Evolutionary conservation across 495 filamentous ascomycete species (phyloP), one percentile per base, ranked within the genome.

Genomic region (Recurvomyces mirabilis): DNA sequence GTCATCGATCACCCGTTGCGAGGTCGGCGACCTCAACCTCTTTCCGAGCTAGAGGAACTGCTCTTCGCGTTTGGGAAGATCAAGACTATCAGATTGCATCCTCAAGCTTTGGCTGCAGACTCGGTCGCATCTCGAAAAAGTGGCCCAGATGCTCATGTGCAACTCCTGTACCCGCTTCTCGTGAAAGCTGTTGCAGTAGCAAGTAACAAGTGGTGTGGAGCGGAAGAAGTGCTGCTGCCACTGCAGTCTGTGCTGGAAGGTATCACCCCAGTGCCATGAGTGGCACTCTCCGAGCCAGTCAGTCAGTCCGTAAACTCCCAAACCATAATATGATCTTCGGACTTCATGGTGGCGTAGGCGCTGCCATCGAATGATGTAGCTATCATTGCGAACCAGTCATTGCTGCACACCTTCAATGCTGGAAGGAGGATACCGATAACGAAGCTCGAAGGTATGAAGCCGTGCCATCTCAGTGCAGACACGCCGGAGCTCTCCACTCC

Each of bases 1-100:
- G 80, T 89, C 34, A 82, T 87, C 4, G 91, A 98, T 61, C 91
- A 95, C 55, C 91, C 91, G 13, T 68, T 98, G 10, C 71, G 91
- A 13, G 93, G 91, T 0, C 68, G 78, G n/a, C 88, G 91, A 81
- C 91, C 91, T 23, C 86, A 93, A 60, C 91, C 91, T 4, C 71
- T 81, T 12, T 76, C 75, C 0, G 84, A 94, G 53, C 75, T 85
- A 30, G 76, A 72, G 52, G 87, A 91, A 52, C 63, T 98, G 37
- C 59, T 82, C 1, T 78, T 85, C 45, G 69, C 91, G 21, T 64
- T 96, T 11, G 61, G 66, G 15, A 63, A 69, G 11, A 64, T 93
- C 41, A 71, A 81, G 4, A 65, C 68, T 18, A 64, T 96, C 32
- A 66, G 72, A 25, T 82, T 77, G 13, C 81, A 88, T 57, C 75